Evolutionary conservation across 2,329 filamentous ascomycete species (phyloP), one percentile per base, ranked within the genome.

Genomic region (Coniochaeta sp.): DNA sequence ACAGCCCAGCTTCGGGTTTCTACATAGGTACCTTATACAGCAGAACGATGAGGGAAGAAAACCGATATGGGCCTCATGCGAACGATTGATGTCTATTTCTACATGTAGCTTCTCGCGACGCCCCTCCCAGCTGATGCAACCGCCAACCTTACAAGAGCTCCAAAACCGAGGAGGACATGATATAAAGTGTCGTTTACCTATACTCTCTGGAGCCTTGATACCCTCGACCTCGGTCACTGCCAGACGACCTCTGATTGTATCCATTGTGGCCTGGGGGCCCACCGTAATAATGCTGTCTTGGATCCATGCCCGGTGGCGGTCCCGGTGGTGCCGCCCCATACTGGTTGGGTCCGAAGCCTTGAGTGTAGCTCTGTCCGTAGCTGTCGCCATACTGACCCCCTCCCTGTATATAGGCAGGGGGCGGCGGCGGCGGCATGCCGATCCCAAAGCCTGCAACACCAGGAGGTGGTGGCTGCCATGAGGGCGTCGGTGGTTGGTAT

Each of bases 381-480:
- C 19, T 26, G 28, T 55, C 38, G 38, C 52, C 50, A 44, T 63
- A 58, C 16, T 62, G 57, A 42, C 61, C 62, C 19, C 60, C 61
- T 9, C 64, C 63, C n/a, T 65, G 63, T 14, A 58, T 59, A 40
- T 70, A 65, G n/a, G 69, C 71, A 7, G 72, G 58, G 1, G 66
- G 70, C 3, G 78, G 77, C n/a, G 78, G 78, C 24, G 79, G 80
- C 14, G 76, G 78, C 17, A 73, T 66, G 17, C 75, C 75, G 26
- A 70, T 67, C 3, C 74, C 76, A 63, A 80, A 81, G 1, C 74
- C 74, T 17, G 73, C 70, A 54, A 72, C 68, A 6, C 78, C 77
- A 38, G 78, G 79, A 16, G 78, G 75, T 7, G 79, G 78, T 10
- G 78, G 78, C 19, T 73, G 69, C 74, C 75, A 79, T 2, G 68